Percentiles rank a stretch among this genome's conserved stretches.
Conservation (phyloP, 2,329 filamentous ascomycete species). For the Grosmannia penicillata region DNA sequence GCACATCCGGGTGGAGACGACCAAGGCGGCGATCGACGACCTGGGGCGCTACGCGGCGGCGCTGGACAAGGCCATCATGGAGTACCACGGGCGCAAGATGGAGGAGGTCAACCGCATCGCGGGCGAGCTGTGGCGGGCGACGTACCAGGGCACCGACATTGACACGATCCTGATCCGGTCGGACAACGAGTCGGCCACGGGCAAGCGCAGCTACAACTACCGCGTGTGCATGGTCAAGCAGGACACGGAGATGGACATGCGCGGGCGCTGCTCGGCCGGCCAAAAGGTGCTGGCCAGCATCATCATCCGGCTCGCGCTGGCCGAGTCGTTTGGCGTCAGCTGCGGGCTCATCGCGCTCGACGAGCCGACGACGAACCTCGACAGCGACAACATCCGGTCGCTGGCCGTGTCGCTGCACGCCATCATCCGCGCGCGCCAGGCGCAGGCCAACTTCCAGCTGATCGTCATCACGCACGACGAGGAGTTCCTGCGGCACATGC, state of each 20-base stretch:
- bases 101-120: constrained; percentile 93
- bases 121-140: constrained; percentile 91
- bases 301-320: constrained; percentile 89
- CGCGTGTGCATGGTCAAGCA: constrained; percentile 96
- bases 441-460: constrained; percentile 90
- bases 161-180: constrained; percentile 93
- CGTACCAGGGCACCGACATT: constrained; percentile 93
- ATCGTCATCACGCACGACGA: constrained; percentile 99
- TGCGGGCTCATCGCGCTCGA: constrained; percentile 94
- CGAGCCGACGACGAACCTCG: constrained; percentile 94
- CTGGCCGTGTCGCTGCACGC: constrained; percentile 71
- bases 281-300: constrained; percentile 95
- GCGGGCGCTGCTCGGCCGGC: constrained; percentile 87
- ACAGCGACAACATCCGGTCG: constrained; percentile 84
- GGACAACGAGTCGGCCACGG: constrained; percentile 55
- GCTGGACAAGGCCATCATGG: constrained; percentile 93
- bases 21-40: constrained; percentile 85
- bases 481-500: constrained; percentile 86
- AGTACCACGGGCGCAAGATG: constrained; percentile 94
- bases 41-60: constrained; percentile 68
- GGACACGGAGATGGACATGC: constrained; percentile 98
- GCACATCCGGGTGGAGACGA: constrained; percentile 81
- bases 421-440: constrained; percentile 71
- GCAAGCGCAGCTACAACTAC: constrained; percentile 74
- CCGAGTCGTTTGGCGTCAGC: constrained; percentile 90